phyloP scores from a whole-genome alignment of 176 grass and related monocot species.

The Poa annua region DNA sequence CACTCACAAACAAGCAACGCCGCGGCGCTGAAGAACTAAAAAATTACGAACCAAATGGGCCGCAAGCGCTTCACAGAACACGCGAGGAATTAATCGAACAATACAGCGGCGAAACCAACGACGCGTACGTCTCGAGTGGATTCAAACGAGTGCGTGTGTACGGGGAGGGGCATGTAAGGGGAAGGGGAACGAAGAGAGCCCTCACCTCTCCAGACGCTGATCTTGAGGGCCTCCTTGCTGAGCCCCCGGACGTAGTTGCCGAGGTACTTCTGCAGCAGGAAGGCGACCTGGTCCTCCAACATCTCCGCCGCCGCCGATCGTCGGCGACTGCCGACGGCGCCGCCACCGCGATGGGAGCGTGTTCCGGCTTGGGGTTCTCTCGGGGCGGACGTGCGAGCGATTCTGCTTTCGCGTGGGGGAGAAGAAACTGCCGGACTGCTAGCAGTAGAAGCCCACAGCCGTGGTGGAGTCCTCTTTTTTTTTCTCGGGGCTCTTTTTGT shows the following conservation, averaged over 20 bases:
- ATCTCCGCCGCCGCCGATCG: slow-evolving; percentile 61
- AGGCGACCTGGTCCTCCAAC: slow-evolving; percentile 97
- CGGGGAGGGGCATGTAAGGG: too few relatives aligned
- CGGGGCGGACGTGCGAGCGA: not conserved
- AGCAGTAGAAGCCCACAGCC: slow-evolving; percentile 36
- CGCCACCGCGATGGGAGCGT: not conserved
- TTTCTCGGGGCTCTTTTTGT: slow-evolving; percentile 13
- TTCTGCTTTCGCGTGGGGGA: slow-evolving; percentile 31
- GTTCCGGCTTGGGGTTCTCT: not conserved
- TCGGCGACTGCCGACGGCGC: slow-evolving; percentile 48
- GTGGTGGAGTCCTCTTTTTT: slow-evolving; percentile 30
- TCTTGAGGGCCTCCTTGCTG: slow-evolving; percentile 97
- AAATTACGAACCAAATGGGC: slow-evolving; percentile 18
- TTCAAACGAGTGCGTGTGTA: not conserved
- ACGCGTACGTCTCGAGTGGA: not conserved
- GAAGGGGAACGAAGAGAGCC: not conserved
- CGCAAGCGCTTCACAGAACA: slow-evolving; percentile 1
- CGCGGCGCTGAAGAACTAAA: not conserved
- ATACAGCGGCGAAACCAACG: slow-evolving; percentile 11
- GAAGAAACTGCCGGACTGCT: slow-evolving; percentile 6
- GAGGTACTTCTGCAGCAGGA: slow-evolving; percentile 93
- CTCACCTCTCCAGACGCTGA: slow-evolving; percentile 96
- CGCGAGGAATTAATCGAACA: not conserved
- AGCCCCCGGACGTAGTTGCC: slow-evolving; percentile 93
- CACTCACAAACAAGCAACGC: not conserved